Percentiles rank a stretch among this genome's conserved stretches.
phyloP scores from a whole-genome alignment of 805 yeast genomes.

The Starmerella ratchasimensis region DNA sequence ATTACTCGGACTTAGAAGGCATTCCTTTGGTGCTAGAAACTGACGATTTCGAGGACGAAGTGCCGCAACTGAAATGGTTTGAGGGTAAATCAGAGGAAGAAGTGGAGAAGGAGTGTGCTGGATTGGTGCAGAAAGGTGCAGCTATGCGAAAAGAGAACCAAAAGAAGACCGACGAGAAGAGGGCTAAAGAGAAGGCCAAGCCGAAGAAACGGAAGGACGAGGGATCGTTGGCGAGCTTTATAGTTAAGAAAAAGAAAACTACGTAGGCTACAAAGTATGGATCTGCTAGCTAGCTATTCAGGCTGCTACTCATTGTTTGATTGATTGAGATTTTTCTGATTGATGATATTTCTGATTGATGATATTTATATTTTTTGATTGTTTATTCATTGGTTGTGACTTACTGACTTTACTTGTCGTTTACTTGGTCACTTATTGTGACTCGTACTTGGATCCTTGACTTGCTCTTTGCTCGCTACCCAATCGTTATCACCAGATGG shows the following conservation, averaged over 20 bases:
- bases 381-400: too few species aligned
- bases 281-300: too few species aligned
- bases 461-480: too few species aligned
- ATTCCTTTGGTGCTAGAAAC: constrained; percentile 83
- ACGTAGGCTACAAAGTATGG: too few species aligned
- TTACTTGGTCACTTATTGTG: too few species aligned
- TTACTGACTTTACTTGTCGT: too few species aligned
- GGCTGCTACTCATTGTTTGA: too few species aligned
- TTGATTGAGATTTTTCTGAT: too few species aligned
- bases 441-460: too few species aligned
- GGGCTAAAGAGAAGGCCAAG: constrained; percentile 21
- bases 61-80: constrained; percentile 66
- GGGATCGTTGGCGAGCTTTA: constrained; percentile 1
- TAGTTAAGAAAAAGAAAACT: constrained; percentile 3
- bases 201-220: not conserved
- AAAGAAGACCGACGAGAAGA: constrained; percentile 49
- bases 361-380: too few species aligned
- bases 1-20: constrained; percentile 42
- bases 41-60: constrained; percentile 45
- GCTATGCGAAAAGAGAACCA: constrained; percentile 57
- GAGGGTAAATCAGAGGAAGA: constrained; percentile 44
- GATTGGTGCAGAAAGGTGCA: constrained; percentile 46
- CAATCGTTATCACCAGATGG: too few species aligned
- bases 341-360: too few species aligned
- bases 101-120: constrained; percentile 34